Evolutionary conservation across 2,329 filamentous ascomycete genomes (phyloP).

Genomic region (Coleophoma eucalyptorum): DNA sequence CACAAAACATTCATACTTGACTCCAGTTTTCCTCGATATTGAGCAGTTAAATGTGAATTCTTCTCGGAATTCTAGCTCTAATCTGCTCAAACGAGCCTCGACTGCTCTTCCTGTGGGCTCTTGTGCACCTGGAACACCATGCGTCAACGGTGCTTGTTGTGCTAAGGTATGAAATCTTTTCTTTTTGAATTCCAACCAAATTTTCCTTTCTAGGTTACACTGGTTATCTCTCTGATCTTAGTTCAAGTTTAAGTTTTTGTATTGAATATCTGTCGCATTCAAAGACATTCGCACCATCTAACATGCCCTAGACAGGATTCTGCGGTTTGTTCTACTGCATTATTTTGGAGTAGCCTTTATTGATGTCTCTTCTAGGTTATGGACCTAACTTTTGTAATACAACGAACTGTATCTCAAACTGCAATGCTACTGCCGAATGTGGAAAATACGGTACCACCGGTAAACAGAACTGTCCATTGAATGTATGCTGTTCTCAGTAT

Average conservation of each 20-base stretch:
- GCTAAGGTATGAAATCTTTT: background rate
- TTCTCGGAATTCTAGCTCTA: no score
- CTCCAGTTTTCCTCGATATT: slow-evolving; percentile 1
- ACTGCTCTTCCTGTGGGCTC: background rate
- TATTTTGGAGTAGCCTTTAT: no score
- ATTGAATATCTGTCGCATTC: background rate
- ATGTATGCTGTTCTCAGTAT: slow-evolving; percentile 26
- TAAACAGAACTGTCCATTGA: slow-evolving; percentile 21
- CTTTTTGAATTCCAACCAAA: background rate
- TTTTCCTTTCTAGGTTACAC: no score
- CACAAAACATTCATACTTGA: slow-evolving; percentile 1
- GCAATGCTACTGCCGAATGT: slow-evolving; percentile 11
- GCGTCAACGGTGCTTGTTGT: slow-evolving; percentile 21
- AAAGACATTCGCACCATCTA: no score
- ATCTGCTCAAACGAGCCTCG: no score
- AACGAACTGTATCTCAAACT: slow-evolving; percentile 10
- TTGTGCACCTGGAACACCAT: slow-evolving; percentile 15
- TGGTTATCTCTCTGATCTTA: no score
- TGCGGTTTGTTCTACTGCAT: background rate
- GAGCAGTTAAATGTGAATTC: no score
- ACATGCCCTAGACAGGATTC: background rate
- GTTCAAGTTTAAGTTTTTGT: background rate
- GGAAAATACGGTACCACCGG: slow-evolving; percentile 7
- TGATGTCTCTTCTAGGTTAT: background rate
- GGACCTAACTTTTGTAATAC: background rate